These are phyloP conservation scores for Salvia splendens DNA, from an alignment of 257 asterid species.

Conservation along the genomic window DNA sequence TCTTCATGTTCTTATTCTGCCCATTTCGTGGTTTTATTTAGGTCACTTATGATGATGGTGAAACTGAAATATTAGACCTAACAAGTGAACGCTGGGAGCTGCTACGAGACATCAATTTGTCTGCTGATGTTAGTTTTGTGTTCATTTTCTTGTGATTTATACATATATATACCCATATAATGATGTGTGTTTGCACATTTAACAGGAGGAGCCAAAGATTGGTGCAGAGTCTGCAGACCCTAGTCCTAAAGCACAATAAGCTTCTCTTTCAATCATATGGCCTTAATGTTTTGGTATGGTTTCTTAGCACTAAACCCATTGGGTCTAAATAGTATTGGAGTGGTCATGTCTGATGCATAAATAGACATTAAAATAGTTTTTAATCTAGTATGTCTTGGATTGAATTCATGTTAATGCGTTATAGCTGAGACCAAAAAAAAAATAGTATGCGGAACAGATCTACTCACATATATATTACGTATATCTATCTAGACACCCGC, in stretches of 20 bases:
- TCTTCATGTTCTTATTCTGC: not conserved
- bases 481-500: no score
- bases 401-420: no score
- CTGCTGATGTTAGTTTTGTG: slow-evolving; percentile 17
- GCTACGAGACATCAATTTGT: slow-evolving; percentile 4
- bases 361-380: no score
- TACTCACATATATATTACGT: no score
- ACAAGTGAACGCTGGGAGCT: slow-evolving; percentile 35
- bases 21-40: slow-evolving; percentile 25
- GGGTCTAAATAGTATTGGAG: not conserved
- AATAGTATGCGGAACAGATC: no score
- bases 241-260: slow-evolving; percentile 7
- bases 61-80: slow-evolving; percentile 33
- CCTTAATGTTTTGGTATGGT: not conserved
- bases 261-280: slow-evolving; percentile 4
- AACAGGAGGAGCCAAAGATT: slow-evolving; percentile 27
- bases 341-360: no score
- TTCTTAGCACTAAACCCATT: not conserved
- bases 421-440: no score
- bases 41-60: slow-evolving; percentile 42
- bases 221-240: not conserved
- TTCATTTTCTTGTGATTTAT: not conserved
- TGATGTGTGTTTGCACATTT: slow-evolving; percentile 7
- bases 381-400: no score
- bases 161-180: not conserved